Evolutionary conservation across 371 early-diverging fungal genomes (phyloP).

Genomic region (Chytridiales sp.): DNA sequence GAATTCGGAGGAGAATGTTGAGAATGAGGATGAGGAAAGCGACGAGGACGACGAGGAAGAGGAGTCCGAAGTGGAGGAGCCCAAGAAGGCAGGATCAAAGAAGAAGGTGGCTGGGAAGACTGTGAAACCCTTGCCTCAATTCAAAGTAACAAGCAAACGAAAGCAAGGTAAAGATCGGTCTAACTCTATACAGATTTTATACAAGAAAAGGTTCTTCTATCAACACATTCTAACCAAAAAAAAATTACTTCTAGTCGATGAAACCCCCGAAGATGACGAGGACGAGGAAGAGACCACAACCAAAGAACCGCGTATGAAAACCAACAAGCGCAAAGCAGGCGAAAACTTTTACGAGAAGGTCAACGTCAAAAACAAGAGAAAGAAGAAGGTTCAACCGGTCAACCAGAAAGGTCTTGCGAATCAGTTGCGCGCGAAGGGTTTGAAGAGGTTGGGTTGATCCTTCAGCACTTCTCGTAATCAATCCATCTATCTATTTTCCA

Average conservation of each 20-base stretch:
- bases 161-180: background rate
- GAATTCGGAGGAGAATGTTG: background rate
- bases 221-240: constrained; percentile 1
- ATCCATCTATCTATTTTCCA: too few relatives aligned
- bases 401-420: constrained; percentile 18
- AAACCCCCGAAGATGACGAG: constrained; percentile 6
- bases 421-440: too few relatives aligned
- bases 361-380: constrained; percentile 90
- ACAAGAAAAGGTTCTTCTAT: background rate
- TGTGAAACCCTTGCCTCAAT: too few relatives aligned
- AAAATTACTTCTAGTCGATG: too few relatives aligned
- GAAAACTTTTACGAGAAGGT: constrained; percentile 84
- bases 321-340: constrained; percentile 82
- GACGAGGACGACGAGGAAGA: constrained; percentile 35
- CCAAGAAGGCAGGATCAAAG: background rate
- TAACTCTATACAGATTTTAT: background rate
- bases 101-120: background rate
- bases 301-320: constrained; percentile 74
- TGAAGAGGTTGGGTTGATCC: too few relatives aligned
- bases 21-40: constrained; percentile 51
- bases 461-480: too few relatives aligned
- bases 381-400: constrained; percentile 56
- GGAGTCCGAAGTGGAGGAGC: background rate
- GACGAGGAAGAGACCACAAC: constrained; percentile 6
- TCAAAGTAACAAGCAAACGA: constrained; percentile 2